Base-by-base conservation (phyloP, 306 rosid genomes). In the Acacia confusa region DNA sequence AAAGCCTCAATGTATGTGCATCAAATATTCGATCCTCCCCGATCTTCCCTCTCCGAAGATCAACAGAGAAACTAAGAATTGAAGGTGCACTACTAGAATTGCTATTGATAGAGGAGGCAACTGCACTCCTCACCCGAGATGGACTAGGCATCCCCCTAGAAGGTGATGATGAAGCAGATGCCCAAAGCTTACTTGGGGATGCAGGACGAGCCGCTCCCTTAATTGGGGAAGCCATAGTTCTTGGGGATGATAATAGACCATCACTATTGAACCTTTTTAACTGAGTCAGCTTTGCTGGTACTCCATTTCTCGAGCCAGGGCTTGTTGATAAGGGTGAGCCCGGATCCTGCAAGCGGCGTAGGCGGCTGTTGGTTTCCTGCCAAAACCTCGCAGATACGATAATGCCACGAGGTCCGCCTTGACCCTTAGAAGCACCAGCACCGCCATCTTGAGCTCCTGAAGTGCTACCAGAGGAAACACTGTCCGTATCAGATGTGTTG, bases 391-490 rank as follows among this genome's bases (percentile, higher is more conserved):
- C 96, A 10, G 99, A 96, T 30, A 85, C 94, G 38, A 76, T 90
- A 86, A 89, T 91, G 77, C 98, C 97, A 19, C 94, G 94, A 63
- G 93, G 85, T 16, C 82, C 87, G 70, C 79, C 84, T 47, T 87
- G 67, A 16, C 72, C 87, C 79, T 83, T 88, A 41, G 82, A 57
- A 55, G 69, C 72, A 6, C 88, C 92, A 74, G 67, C 72, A 75
- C 80, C 79, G 7, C 57, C 73, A 34, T 92, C 97, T 32, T 92
- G 97, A 25, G 87, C 87, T 12, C 97, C 99, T 28, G 97, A 90
- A 81, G 97, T 96, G 77, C 99, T 96, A 72, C 98, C 97, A 13
- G 99, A 94, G 57, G 99, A 96, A 60, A 91, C 98, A 81, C 99
- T 96, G 74, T 96, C 99, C 7, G 97, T 92, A 84, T 96, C 99